Base-by-base conservation (phyloP, 1,139 yeast species). In the Scheffersomyces illinoinensis region DNA sequence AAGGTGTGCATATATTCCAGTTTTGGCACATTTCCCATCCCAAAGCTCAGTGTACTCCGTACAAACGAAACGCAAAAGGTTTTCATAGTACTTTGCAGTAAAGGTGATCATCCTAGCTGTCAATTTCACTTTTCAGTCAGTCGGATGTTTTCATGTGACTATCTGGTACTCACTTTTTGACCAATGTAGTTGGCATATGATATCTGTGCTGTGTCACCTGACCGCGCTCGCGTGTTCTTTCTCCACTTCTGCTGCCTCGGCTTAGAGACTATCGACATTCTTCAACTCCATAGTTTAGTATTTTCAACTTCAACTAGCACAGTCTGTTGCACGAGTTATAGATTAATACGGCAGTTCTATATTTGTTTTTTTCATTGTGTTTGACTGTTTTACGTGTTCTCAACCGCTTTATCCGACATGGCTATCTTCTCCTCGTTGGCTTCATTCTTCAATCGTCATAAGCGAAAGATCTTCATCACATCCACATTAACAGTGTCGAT, bases 401-500 rank as follows among this genome's bases (percentile, higher is more conserved):
- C 17, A 33, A 12, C 14, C 14, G 7, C 43, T 33, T 17, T 33
- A 33, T 10, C 43, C 33, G 62, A 24, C 52, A 81, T 81, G 85
- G 78, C 83, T 1, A 69, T 79, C 12, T 85, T 87, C 78, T 80
- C 87, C 59, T 76, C 83, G 24, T 79, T 87, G 60, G 80, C 85
- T 56, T 79, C 83, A 56, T 85, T 89, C 65, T 73, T 87, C 65
- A 81, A 81, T 57, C 84, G 92, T 64, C 90, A 91, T 74, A 83
- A 82, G 68, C 80, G 86, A 66, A 87, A 86, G 72, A 66, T 91
- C 47, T 59, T 88, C 21, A 73, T 87, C 43, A 79, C 91, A 0
- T 75, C 90, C 1, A 86, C 92, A 8, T 72, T 87, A 4, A 67
- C 82, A n/a, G 74, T 86, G 17, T 86, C 93, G 3, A 73, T 84